phyloP scores from a whole-genome alignment of 371 early-diverging fungal genomes.

The Rhizopus delemar region DNA sequence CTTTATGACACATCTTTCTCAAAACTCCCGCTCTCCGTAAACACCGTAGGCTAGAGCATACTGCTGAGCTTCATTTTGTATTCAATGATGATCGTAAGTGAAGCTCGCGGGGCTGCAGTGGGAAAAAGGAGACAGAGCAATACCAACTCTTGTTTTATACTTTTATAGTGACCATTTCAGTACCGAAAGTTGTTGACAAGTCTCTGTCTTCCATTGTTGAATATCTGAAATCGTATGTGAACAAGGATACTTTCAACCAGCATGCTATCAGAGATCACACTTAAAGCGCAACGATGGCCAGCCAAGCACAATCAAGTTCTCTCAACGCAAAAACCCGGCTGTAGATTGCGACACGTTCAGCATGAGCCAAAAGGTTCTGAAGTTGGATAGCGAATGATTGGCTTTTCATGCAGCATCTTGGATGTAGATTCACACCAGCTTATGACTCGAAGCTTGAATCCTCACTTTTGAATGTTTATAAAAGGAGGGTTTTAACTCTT shows the following conservation, averaged over 20 bases:
- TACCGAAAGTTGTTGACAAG: background rate
- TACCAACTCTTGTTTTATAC: background rate
- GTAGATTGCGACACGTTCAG: background rate
- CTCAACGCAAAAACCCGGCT: background rate
- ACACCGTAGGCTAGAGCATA: conserved; percentile 2
- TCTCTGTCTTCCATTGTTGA: background rate
- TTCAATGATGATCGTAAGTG: conserved; percentile 1
- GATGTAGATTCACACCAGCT: conserved; percentile 3
- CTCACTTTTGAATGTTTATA: too few relatives aligned
- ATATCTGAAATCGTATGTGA: background rate
- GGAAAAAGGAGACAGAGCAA: background rate
- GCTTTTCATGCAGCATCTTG: background rate
- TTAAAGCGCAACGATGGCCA: background rate
- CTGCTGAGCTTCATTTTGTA: background rate
- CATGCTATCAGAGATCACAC: background rate
- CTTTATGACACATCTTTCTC: background rate
- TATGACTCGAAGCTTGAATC: background rate
- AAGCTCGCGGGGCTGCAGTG: background rate
- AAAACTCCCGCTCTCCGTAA: background rate
- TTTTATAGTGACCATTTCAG: conserved; percentile 1
- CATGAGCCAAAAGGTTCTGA: conserved; percentile 1
- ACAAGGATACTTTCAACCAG: background rate
- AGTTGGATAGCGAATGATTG: background rate
- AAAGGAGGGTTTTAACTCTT: too few relatives aligned
- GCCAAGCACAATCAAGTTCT: background rate